phyloP scores from a whole-genome alignment of 2,329 filamentous ascomycete species.

The Alternaria arborescens region DNA sequence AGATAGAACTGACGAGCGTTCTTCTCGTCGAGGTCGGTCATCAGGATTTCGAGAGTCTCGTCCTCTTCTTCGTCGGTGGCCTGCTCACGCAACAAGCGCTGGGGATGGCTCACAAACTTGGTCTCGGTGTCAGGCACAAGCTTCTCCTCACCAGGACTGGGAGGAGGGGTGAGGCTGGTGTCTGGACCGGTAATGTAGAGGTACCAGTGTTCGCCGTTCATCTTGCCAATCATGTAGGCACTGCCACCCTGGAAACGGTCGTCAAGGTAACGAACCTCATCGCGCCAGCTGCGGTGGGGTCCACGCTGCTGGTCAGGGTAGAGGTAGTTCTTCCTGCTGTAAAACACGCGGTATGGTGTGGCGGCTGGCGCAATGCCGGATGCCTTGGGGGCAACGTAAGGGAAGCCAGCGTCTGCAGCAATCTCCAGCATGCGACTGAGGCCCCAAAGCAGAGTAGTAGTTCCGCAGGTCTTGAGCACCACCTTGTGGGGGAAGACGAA shows the following conservation, averaged over 20 bases:
- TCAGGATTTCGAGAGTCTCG: conserved; percentile 76
- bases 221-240: conserved; percentile 99
- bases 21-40: conserved; percentile 73
- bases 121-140: conserved; percentile 63
- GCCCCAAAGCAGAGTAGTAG: conserved; percentile 89
- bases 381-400: conserved; percentile 74
- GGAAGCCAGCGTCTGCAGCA: conserved; percentile 90
- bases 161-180: conserved; percentile 79
- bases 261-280: conserved; percentile 93
- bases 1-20: conserved; percentile 75
- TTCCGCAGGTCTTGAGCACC: conserved; percentile 97
- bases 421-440: conserved; percentile 92
- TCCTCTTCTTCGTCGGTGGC: conserved; percentile 66
- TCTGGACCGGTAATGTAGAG: conserved; percentile 93
- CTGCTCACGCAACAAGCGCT: conserved; percentile 59
- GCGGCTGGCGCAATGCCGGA: conserved; percentile 77
- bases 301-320: conserved; percentile 94
- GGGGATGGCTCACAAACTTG: conserved; percentile 66
- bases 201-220: conserved; percentile 99
- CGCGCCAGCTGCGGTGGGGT: conserved; percentile 96
- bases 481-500: conserved; percentile 99
- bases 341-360: conserved; percentile 94
- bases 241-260: conserved; percentile 90
- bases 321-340: conserved; percentile 98
- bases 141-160: conserved; percentile 68